These are phyloP conservation scores for Kazachstania taianensis DNA, from an alignment of 805 yeast species.

Conservation along the genomic window DNA sequence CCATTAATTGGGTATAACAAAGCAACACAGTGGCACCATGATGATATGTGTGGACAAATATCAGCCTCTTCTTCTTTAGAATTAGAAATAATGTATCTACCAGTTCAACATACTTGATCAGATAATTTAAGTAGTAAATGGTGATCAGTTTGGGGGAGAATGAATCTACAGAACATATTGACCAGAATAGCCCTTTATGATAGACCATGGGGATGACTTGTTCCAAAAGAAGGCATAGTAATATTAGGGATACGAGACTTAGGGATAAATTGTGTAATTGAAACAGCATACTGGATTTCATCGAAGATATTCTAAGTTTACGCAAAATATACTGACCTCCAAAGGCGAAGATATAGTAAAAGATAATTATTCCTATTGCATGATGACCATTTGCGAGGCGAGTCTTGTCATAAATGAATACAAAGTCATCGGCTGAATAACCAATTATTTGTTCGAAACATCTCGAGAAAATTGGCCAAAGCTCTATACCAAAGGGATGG, in stretches of 20 bases:
- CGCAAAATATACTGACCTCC: constrained; percentile 53
- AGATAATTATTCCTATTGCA: constrained; percentile 43
- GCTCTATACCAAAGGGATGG: constrained; percentile 64
- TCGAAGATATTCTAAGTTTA: constrained; percentile 41
- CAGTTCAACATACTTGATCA: constrained; percentile 64
- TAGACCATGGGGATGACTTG: constrained; percentile 62
- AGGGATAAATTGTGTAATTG: constrained; percentile 61
- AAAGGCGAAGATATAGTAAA: constrained; percentile 53
- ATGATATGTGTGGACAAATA: constrained; percentile 73
- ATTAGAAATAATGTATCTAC: constrained; percentile 68
- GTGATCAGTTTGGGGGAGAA: constrained; percentile 62
- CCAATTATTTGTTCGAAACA: constrained; percentile 42
- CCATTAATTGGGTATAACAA: constrained; percentile 71
- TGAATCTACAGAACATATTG: constrained; percentile 56
- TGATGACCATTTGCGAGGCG: constrained; percentile 56
- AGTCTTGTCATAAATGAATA: constrained; percentile 45
- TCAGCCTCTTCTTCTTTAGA: constrained; percentile 63
- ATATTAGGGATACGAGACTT: constrained; percentile 47
- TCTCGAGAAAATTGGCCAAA: constrained; percentile 53
- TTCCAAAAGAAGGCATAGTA: constrained; percentile 52
- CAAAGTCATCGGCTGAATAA: constrained; percentile 47
- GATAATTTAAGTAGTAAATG: constrained; percentile 64
- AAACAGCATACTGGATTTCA: constrained; percentile 53
- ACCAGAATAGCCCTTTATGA: constrained; percentile 53
- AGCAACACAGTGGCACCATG: constrained; percentile 79